Evolutionary conservation across 352 stramenopile genomes (phyloP).

Genomic region (Globisporangium acanthophoron): DNA sequence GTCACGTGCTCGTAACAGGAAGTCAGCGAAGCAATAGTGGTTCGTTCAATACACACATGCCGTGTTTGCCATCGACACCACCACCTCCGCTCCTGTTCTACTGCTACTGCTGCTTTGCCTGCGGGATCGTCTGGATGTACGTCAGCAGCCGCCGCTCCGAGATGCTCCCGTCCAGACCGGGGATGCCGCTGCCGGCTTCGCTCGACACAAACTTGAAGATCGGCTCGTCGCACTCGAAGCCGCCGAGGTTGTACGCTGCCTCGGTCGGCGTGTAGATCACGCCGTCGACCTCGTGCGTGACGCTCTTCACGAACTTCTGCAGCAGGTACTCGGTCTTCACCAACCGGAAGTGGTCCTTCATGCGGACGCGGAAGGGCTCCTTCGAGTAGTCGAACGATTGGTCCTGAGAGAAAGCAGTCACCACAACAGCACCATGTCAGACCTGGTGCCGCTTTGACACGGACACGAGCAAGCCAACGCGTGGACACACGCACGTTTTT

Average conservation of each 20-base stretch:
- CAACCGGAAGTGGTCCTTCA: slow-evolving; percentile 88
- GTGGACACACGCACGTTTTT: slow-evolving; percentile 58
- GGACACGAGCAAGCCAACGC: not conserved
- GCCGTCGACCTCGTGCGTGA: slow-evolving; percentile 84
- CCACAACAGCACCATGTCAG: not conserved
- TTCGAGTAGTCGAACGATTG: slow-evolving; percentile 66
- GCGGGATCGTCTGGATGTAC: slow-evolving; percentile 74
- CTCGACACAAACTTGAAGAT: slow-evolving; percentile 89
- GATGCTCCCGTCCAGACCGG: slow-evolving; percentile 78
- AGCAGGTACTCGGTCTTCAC: slow-evolving; percentile 84
- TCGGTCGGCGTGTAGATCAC: slow-evolving; percentile 85
- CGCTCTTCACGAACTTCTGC: slow-evolving; percentile 80
- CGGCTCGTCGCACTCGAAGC: slow-evolving; percentile 78
- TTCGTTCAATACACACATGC: no score
- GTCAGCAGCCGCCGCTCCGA: slow-evolving; percentile 68
- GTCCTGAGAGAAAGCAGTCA: slow-evolving; percentile 31
- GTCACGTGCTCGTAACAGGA: no score
- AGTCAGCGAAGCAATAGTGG: no score
- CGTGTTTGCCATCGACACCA: not conserved
- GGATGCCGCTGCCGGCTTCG: slow-evolving; percentile 66
- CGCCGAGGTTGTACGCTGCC: slow-evolving; percentile 79
- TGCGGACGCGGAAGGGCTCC: slow-evolving; percentile 85
- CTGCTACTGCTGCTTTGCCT: slow-evolving; percentile 1
- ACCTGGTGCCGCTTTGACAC: not conserved
- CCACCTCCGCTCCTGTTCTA: not conserved